Evolutionary conservation across 2,329 filamentous ascomycete species (phyloP).

Genomic region (Pyrenophora seminiperda): DNA sequence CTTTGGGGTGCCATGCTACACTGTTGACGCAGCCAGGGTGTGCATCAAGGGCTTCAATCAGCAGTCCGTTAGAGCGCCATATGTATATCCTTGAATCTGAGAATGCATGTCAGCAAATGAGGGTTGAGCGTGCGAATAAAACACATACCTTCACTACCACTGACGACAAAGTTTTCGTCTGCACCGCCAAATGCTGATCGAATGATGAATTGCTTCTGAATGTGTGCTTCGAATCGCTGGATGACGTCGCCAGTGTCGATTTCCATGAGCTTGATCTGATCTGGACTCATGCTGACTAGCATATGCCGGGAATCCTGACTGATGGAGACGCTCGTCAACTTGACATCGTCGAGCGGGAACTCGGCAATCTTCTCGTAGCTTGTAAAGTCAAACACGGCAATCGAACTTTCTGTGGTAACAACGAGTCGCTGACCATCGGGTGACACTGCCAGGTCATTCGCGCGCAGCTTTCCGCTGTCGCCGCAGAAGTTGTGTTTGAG

Average conservation of each 20-base stretch:
- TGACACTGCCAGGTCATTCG: conserved; percentile 85
- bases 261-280: conserved; percentile 78
- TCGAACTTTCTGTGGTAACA: conserved; percentile 71
- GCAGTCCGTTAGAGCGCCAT: conserved; percentile 83
- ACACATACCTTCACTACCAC: conserved; percentile 81
- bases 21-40: conserved; percentile 83
- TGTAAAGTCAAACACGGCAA: conserved; percentile 82
- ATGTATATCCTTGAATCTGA: conserved; percentile 75
- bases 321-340: conserved; percentile 79
- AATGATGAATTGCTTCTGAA: conserved; percentile 78
- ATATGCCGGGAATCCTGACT: conserved; percentile 80
- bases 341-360: conserved; percentile 68
- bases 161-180: conserved; percentile 87
- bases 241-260: conserved; percentile 73
- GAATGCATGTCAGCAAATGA: not conserved
- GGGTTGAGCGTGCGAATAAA: not conserved
- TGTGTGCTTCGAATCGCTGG: conserved; percentile 75
- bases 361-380: conserved; percentile 77
- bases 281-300: conserved; percentile 79
- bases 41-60: conserved; percentile 76
- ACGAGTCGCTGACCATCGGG: conserved; percentile 79
- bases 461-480: conserved; percentile 65
- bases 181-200: conserved; percentile 85
- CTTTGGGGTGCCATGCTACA: conserved; percentile 83
- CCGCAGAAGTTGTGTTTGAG: conserved; percentile 65